These are phyloP conservation scores for Diplocarpon rosae DNA, from an alignment of 2,329 filamentous ascomycete species.

Conservation along the genomic window DNA sequence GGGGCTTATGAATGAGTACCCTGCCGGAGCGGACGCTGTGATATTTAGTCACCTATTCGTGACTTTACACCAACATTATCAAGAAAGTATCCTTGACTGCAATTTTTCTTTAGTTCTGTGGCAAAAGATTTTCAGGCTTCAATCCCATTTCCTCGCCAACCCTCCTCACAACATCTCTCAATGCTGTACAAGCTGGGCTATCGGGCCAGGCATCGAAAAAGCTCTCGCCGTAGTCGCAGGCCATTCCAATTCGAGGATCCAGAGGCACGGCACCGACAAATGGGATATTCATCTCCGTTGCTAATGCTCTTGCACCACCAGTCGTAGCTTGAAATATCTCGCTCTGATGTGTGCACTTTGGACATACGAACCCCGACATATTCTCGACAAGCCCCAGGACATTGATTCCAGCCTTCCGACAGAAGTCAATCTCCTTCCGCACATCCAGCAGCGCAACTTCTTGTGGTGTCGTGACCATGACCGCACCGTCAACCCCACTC, in stretches of 20 bases:
- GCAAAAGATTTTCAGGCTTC: slow-evolving; percentile 17
- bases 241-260: slow-evolving; percentile 89
- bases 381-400: slow-evolving; percentile 92
- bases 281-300: slow-evolving; percentile 75
- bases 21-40: no score
- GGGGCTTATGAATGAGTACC: no score
- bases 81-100: no score
- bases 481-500: slow-evolving; percentile 83
- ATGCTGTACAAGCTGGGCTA: slow-evolving; percentile 75
- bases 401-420: slow-evolving; percentile 81
- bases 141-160: slow-evolving; percentile 54
- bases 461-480: slow-evolving; percentile 89
- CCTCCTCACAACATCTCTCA: slow-evolving; percentile 68
- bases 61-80: no score
- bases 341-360: slow-evolving; percentile 70
- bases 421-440: slow-evolving; percentile 95
- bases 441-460: slow-evolving; percentile 90
- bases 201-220: slow-evolving; percentile 92
- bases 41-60: no score
- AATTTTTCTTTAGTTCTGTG: slow-evolving; percentile 12
- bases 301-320: slow-evolving; percentile 70
- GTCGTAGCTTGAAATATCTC: slow-evolving; percentile 90
- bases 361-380: slow-evolving; percentile 95
- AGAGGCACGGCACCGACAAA: slow-evolving; percentile 85
- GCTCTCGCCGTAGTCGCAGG: slow-evolving; percentile 94